Evolutionary conservation across 805 yeast species (phyloP), one percentile per base, ranked within the genome.

Genomic region (Candida ficus): DNA sequence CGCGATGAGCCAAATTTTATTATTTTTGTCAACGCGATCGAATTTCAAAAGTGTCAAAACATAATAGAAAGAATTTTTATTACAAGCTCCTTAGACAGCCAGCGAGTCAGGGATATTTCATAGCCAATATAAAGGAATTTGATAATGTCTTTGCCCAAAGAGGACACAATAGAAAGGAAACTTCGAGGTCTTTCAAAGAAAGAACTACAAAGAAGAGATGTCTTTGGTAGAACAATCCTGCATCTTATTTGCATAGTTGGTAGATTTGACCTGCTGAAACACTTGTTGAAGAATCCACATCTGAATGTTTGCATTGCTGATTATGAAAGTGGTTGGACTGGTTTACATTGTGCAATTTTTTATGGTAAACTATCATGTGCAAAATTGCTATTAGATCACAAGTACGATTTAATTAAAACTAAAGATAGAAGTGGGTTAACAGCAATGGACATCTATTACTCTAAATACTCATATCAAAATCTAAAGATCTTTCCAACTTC

Each of bases 311-410:
- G 62, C 4, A 52, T 71, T 0, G 61, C 67, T 2, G 96, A 90
- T 58, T 66, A 65, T 38, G 96, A 89, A 59, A 86, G 76, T 54
- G 83, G 87, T 2, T 89, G 95, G 83, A 83, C 85, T 32, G 76
- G 87, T 20, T 65, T 90, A 22, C 96, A 90, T 58, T 74, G 78
- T 44, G 76, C 88, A 4, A 63, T 84, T 12, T 75, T 67, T 48
- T 63, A 73, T 46, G 83, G 78, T 26, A 68, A 81, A 40, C 61
- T 81, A 31, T 54, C 71, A 16, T 73, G 83, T 53, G 78, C 81
- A 9, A 71, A 68, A 39, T 58, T 61, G 7, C 48, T 78, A 9
- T 39, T 76, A 9, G 56, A 57, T 21, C 48, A 55, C 16, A 57
- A 56, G 22, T 61, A 52, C 20, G 53, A 61, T 1, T 56, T 79